These are phyloP conservation scores for Coniochaeta hoffmannii DNA, from an alignment of 2,329 filamentous ascomycete species.

Conservation along the genomic window DNA sequence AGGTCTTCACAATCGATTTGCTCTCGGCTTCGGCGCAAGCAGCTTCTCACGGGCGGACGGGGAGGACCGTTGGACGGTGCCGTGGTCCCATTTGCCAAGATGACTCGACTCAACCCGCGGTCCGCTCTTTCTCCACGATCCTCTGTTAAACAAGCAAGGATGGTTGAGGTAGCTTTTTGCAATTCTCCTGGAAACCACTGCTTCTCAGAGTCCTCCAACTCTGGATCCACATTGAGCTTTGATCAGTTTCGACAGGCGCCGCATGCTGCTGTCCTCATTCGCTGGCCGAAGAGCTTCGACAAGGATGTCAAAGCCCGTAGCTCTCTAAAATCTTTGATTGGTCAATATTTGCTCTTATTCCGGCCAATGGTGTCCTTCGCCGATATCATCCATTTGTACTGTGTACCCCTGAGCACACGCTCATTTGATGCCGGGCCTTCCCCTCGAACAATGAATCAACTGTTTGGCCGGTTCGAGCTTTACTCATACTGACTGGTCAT, in stretches of 20 bases:
- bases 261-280: conserved; percentile 7
- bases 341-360: conserved; percentile 10
- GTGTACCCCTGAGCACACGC: background rate
- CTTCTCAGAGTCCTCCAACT: background rate
- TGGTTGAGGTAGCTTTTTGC: background rate
- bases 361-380: conserved; percentile 8
- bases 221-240: background rate
- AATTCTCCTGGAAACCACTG: conserved; percentile 5
- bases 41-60: background rate
- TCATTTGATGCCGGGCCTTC: background rate
- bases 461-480: background rate
- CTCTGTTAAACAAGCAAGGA: no score
- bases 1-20: background rate
- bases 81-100: background rate
- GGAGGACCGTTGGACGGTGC: conserved; percentile 2
- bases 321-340: conserved; percentile 15
- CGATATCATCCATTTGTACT: background rate
- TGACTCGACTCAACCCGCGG: background rate
- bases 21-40: background rate
- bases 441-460: background rate
- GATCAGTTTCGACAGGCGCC: conserved; percentile 10
- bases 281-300: conserved; percentile 7
- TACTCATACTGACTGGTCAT: conserved; percentile 1
- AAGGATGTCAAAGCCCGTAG: background rate
- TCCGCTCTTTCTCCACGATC: background rate